Base-by-base conservation (phyloP, 2,329 filamentous ascomycete species). In the Claviceps fusiformis region DNA sequence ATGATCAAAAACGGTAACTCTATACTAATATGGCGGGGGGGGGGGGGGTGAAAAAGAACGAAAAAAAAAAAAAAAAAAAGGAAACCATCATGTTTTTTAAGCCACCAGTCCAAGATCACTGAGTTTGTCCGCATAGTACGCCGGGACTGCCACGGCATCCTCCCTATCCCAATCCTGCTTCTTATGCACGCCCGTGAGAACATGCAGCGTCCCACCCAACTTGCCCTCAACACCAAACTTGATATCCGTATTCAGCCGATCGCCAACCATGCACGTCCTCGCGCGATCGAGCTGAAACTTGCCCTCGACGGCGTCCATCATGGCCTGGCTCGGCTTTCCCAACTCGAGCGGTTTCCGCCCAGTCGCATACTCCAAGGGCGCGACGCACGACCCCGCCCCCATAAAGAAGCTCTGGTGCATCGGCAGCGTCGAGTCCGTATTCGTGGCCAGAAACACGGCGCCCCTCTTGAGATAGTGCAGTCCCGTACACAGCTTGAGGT, bases 251-350 rank as follows among this genome's bases (percentile, higher is more conserved):
- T 97, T 88, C 59, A 95, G 75, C 35, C 93, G 79, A 69, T 98
- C 93, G 7, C 93, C 93, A 47, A 98, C 81, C 93, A 98, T 98
- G 71, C 93, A 97, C 1, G 93, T 88, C 62, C 83, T 83, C 57
- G 78, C 81, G 43, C 91, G 81, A 68, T 97, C 85, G 54, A 98
- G 86, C 61, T 87, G 79, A 70, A 97, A 96, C 71, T 95, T 95
- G 56, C 92, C 92, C 75, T 97, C 92, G 56, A 98, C 87, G 3
- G 93, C 90, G 69, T 97, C 92, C 92, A 98, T 95, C 93, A 98
- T 98, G 4, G 92, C 92, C 74, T 95, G 90, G 67, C 89, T 95
- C 3, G 93, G 93, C 73, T 98, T 98, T 0, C 93, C 93, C 45
- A 97, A 73, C 3, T 88, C 83, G 37, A 89, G 71, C 0, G 93